Evolutionary conservation across 805 yeast species (phyloP), one percentile per base, ranked within the genome.

Genomic region (Komagataella phaffii): DNA sequence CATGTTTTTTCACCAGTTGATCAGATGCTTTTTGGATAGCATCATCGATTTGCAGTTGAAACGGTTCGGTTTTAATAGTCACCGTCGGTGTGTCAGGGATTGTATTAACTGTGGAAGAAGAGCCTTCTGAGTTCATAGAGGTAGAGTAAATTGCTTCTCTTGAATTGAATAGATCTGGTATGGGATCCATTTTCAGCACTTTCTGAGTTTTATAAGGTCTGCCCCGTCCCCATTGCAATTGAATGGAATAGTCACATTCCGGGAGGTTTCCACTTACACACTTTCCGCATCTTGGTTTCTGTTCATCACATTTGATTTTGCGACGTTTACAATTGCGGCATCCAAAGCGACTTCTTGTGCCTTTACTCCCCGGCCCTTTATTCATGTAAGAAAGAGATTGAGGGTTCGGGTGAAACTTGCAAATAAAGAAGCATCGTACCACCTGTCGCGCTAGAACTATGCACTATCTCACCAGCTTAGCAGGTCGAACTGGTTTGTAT

Each of bases 291-390:
- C 59, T 54, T 0, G 93, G 93, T 59, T 80, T 81, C 17, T 51
- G 55, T 61, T 85, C 91, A 57, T 81, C 83, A 59, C 95, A 85
- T 62, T 85, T 84, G 43, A 80, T 74, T 60, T 81, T 83, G 30
- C 77, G 64, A 46, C 72, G 68, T 59, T 81, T 82, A 63, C 89
- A 82, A 44, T 74, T 70, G 55, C 74, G 80, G 55, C 88, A 82
- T 0, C 87, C 87, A 30, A 65, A 69, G 43, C 87, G 66, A 23
- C 81, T 75, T 49, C 85, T 65, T 47, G 67, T 69, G 50, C 60
- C 56, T 45, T 66, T 67, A 44, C 14, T 30, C 14, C 6, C 40
- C 6, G 40, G 40, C 14, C 14, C 40, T 30, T 44, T 44, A 6
- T 7, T 17, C 21, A 44, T 17, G 21, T 10, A n/a, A 18, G 6